Percentiles rank a stretch among this genome's conserved stretches.
These are phyloP conservation scores for Voacanga thouarsii DNA, from an alignment of 257 asterid genomes.

Conservation along the genomic window DNA sequence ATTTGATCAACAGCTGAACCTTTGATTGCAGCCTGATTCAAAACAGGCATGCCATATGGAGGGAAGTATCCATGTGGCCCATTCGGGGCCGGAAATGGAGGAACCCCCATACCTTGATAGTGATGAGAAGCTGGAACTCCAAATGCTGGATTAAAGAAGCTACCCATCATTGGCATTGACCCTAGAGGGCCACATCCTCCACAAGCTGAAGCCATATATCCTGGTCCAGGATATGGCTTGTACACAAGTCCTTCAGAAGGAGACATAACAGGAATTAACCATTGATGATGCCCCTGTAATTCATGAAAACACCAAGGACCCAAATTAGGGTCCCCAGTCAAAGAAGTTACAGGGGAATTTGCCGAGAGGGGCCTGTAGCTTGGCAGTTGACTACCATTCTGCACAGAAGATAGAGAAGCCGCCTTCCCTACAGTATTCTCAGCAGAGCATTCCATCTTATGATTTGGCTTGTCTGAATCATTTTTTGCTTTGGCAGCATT, in stretches of 20 bases:
- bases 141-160: conserved; percentile 39
- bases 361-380: conserved; percentile 21
- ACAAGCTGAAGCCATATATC: conserved; percentile 32
- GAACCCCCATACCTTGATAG: conserved; percentile 37
- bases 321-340: conserved; percentile 27
- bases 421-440: conserved; percentile 52
- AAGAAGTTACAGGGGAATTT: conserved; percentile 30
- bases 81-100: conserved; percentile 32
- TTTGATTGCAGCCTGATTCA: conserved; percentile 39
- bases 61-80: conserved; percentile 50
- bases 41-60: conserved; percentile 47
- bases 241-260: conserved; percentile 88
- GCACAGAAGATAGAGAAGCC: conserved; percentile 37
- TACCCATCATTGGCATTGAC: conserved; percentile 37
- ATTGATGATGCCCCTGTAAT: conserved; percentile 67
- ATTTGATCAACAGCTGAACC: conserved; percentile 38
- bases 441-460: conserved; percentile 59
- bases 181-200: conserved; percentile 39
- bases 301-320: conserved; percentile 44
- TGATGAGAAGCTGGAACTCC: conserved; percentile 42
- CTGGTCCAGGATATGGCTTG: conserved; percentile 73
- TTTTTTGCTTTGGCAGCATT: conserved; percentile 36
- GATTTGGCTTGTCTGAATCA: conserved; percentile 32
- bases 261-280: conserved; percentile 90
- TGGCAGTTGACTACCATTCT: conserved; percentile 34